phyloP scores from a whole-genome alignment of 148 eudicot species.

The Limonium bicolor region DNA sequence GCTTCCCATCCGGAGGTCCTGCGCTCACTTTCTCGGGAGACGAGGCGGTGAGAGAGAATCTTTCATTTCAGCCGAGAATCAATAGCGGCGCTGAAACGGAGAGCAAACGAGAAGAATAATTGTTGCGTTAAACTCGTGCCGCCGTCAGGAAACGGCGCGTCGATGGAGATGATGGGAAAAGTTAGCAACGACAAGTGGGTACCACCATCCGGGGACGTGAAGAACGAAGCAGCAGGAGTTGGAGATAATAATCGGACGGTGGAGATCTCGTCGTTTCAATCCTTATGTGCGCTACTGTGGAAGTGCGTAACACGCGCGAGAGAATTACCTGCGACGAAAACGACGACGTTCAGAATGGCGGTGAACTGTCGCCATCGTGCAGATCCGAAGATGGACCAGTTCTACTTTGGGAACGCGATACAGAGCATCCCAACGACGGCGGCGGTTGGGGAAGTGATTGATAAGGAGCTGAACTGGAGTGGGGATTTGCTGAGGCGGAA shows the following conservation, averaged over 20 bases:
- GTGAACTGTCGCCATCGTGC: slow-evolving; percentile 65
- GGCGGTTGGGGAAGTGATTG: slow-evolving; percentile 29
- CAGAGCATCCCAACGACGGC: slow-evolving; percentile 54
- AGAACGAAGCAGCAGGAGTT: slow-evolving; percentile 23
- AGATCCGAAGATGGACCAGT: slow-evolving; percentile 47
- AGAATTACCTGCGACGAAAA: slow-evolving; percentile 15
- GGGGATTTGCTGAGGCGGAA: slow-evolving; percentile 48
- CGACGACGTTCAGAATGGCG: slow-evolving; percentile 68
- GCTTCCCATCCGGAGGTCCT: slow-evolving; percentile 23
- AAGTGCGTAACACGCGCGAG: slow-evolving; percentile 62
- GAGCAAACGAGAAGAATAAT: slow-evolving; percentile 30
- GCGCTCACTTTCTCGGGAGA: slow-evolving; percentile 5
- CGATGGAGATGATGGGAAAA: slow-evolving; percentile 37
- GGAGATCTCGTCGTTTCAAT: slow-evolving; percentile 68
- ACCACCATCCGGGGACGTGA: no score
- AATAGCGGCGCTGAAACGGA: slow-evolving; percentile 23
- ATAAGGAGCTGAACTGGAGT: slow-evolving; percentile 46
- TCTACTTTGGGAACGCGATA: slow-evolving; percentile 76
- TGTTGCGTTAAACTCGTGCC: no score
- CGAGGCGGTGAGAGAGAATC: slow-evolving; percentile 29
- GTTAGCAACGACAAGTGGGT: slow-evolving; percentile 15
- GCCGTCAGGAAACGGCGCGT: no score
- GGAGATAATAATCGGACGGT: slow-evolving; percentile 10
- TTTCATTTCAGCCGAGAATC: slow-evolving; percentile 47
- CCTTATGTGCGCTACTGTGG: slow-evolving; percentile 55